Evolutionary conservation across 2,329 filamentous ascomycete species (phyloP), one percentile per base, ranked within the genome.

Genomic region (Eutypella sp.): DNA sequence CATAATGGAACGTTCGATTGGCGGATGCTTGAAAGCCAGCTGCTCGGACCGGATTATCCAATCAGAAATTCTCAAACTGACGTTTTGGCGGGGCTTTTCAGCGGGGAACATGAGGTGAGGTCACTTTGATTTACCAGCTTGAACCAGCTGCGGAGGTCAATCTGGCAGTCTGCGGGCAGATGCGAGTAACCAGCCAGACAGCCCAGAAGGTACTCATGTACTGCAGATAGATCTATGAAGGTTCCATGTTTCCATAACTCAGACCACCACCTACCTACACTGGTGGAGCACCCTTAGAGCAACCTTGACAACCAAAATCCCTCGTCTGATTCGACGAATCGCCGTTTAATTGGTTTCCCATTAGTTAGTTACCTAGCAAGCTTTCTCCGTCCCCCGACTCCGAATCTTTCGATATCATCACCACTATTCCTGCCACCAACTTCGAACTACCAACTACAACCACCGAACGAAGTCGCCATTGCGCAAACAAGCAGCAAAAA

Each of bases 371-470:
- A n/a, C n/a, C n/a, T n/a, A n/a, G n/a, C n/a, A n/a, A n/a, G n/a
- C n/a, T n/a, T n/a, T n/a, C n/a, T n/a, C n/a, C n/a, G n/a, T n/a
- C n/a, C n/a, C n/a, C n/a, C n/a, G n/a, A n/a, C n/a, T 48, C 49
- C 51, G 50, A 54, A 42, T 46, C 49, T 47, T 47, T 46, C 46
- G 44, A 51, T 45, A 47, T 52, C 50, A 49, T 51, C 33, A 48
- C 54, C 64, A 59, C 60, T 63, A 56, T 58, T 61, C 58, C 59
- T 57, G 57, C 61, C 65, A 63, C 65, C 62, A 68, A 68, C 61
- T n/a, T n/a, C n/a, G n/a, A 63, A 39, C 36, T 11, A 22, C 20
- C 54, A 60, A 51, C 47, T 44, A 43, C 51, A n/a, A 51, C 58
- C 44, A 27, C 42, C 55, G 46, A 55, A 51, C 18, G 11, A 39